Conservation (phyloP, 768 basidiomycete species). For the Auricularia sp. region DNA sequence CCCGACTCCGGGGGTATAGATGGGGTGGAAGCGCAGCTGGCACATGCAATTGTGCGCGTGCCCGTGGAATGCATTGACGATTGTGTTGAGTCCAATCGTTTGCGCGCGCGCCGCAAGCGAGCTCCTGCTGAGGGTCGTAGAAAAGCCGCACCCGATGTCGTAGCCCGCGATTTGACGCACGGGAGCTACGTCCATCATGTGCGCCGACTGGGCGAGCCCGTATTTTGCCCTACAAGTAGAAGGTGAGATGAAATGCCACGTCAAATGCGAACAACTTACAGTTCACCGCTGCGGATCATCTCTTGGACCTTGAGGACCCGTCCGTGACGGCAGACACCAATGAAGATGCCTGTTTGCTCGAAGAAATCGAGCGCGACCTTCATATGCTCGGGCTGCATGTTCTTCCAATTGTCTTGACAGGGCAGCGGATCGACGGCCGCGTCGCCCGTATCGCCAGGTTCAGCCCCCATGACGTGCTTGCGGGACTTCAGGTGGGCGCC, state of each 20-base stretch:
- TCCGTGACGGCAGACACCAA: neutral
- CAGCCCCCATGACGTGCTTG: neutral
- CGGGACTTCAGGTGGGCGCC: neutral
- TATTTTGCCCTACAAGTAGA: conserved; percentile 15
- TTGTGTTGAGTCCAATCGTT: neutral
- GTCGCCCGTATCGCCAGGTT: neutral
- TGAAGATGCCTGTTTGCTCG: neutral
- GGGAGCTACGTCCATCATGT: conserved; percentile 9
- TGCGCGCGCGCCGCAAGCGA: conserved; percentile 5
- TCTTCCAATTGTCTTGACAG: too few species aligned
- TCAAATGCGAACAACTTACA: neutral
- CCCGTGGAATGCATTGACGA: conserved; percentile 11
- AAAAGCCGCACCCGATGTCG: conserved; percentile 17
- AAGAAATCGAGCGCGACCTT: neutral
- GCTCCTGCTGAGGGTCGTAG: conserved; percentile 11
- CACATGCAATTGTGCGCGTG: conserved; percentile 17
- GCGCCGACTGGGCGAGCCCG: conserved; percentile 9
- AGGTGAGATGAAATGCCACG: too few species aligned
- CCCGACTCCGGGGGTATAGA: conserved; percentile 12
- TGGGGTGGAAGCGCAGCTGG: conserved; percentile 15
- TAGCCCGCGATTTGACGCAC: conserved; percentile 12
- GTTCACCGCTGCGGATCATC: neutral
- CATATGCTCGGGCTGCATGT: neutral
- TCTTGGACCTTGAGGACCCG: neutral
- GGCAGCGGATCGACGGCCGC: neutral